Evolutionary conservation across 371 early-diverging fungal species (phyloP), one percentile per base, ranked within the genome.

Genomic region (Syncephalastrum monosporum): DNA sequence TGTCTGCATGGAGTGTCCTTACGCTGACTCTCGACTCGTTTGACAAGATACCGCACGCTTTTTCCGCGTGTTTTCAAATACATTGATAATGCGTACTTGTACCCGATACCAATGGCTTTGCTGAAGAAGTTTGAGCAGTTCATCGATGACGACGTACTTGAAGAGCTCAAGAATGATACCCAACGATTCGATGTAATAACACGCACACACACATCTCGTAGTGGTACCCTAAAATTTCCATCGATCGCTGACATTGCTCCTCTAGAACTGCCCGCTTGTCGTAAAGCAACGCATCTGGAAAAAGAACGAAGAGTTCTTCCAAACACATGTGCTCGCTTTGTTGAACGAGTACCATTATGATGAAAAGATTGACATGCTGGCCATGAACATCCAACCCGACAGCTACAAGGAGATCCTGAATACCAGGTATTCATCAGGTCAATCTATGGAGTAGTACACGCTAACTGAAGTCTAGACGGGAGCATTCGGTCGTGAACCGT

Each of bases 71-170:
- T 84, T 0, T 72, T 86, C 42, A 64, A 64, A 15, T 86, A 86
- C 53, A 77, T 89, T 27, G 68, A 71, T 19, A 68, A 81, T 0
- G 74, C 82, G 3, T 63, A 75, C 5, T 77, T 89, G 67, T 87
- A 83, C 50, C 75, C 83, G 12, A 74, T 89, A 19, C 87, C 89
- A 13, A 77, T 89, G 65, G 70, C 83, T 8, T 71, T 89, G 5
- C 63, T 89, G 24, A 71, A 74, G 17, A 79, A 77, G 45, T 81
- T 79, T 50, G 86, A 84, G 6, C 63, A 57, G 25, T 61, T 76
- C 58, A 70, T 87, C 38, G 71, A 73, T 0, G 74, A 78, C 14
- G 77, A 81, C 8, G 71, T 81, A 19, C 67, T 82, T 25, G 68
- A 79, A 16, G 64, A 71, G 23, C 67, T 89, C 19, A 79, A 77